phyloP scores from a whole-genome alignment of 257 asterid genomes.

The Plantago elongata region DNA sequence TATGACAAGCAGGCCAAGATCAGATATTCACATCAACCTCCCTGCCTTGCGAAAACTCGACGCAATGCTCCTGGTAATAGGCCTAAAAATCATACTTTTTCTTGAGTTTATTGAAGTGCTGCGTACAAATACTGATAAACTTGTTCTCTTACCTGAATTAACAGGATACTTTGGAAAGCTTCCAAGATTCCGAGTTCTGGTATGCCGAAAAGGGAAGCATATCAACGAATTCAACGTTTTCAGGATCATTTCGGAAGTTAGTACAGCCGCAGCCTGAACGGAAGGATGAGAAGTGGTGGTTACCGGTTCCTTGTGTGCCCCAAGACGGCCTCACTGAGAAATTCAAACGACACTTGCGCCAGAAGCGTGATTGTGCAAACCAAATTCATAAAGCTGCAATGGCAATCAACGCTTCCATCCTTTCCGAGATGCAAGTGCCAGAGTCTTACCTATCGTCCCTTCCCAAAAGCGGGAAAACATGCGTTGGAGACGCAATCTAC shows the following conservation, averaged over 20 bases:
- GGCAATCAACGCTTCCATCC: constrained; percentile 70
- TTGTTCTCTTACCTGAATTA: not conserved
- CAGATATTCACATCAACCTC: constrained; percentile 71
- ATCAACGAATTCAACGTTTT: constrained; percentile 47
- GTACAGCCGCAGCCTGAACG: constrained; percentile 58
- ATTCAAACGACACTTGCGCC: constrained; percentile 48
- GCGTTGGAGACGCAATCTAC: constrained; percentile 73
- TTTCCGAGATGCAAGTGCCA: constrained; percentile 82
- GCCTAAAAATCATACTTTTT: not conserved
- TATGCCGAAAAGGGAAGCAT: constrained; percentile 83
- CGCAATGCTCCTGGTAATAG: constrained; percentile 69
- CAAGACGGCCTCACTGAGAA: constrained; percentile 60
- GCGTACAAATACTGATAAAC: no score
- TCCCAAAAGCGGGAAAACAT: constrained; percentile 91
- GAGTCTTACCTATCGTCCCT: constrained; percentile 72
- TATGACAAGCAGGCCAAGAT: constrained; percentile 71
- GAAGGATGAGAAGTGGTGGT: constrained; percentile 87
- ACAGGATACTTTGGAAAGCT: constrained; percentile 77
- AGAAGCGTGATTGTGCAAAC: constrained; percentile 65
- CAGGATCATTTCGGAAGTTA: constrained; percentile 68
- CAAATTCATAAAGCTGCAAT: constrained; percentile 93
- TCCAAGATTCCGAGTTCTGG: constrained; percentile 77
- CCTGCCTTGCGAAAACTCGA: constrained; percentile 82
- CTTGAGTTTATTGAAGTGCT: not conserved
- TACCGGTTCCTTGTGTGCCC: constrained; percentile 73